Conservation (phyloP, 2,329 filamentous ascomycete species). For the Orbilia quercus region DNA sequence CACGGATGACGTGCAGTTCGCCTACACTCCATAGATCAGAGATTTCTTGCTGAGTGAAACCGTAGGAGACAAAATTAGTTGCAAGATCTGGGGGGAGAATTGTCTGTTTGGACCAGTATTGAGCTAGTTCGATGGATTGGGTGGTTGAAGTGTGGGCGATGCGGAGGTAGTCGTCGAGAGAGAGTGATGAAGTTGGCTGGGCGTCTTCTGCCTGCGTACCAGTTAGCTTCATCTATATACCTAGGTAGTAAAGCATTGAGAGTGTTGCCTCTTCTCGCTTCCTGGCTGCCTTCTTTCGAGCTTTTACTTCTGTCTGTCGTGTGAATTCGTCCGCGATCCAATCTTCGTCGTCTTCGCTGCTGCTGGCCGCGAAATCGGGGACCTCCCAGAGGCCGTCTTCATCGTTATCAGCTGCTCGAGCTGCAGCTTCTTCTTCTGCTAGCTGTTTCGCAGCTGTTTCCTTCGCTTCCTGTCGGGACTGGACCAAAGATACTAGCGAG, state of each 20-base stretch:
- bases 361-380: conserved; percentile 71
- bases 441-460: conserved; percentile 63
- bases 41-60: conserved; percentile 34
- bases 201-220: conserved; percentile 27
- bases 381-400: conserved; percentile 72
- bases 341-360: conserved; percentile 56
- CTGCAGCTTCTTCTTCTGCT: conserved; percentile 82
- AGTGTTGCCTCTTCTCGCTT: conserved; percentile 18
- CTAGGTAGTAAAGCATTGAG: not conserved
- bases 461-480: conserved; percentile 64
- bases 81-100: conserved; percentile 34
- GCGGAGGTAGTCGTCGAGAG: conserved; percentile 46
- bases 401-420: conserved; percentile 74
- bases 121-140: conserved; percentile 38
- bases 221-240: not conserved
- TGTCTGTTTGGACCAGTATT: conserved; percentile 42
- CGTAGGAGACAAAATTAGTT: conserved; percentile 44
- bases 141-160: conserved; percentile 27
- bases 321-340: conserved; percentile 58
- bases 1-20: conserved; percentile 79
- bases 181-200: not conserved
- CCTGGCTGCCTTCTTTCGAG: conserved; percentile 58
- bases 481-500: conserved; percentile 70
- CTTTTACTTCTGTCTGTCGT: conserved; percentile 59
- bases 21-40: conserved; percentile 66